Evolutionary conservation across 2,329 filamentous ascomycete species (phyloP), one percentile per base, ranked within the genome.

Genomic region (Talaromyces amestolkiae): DNA sequence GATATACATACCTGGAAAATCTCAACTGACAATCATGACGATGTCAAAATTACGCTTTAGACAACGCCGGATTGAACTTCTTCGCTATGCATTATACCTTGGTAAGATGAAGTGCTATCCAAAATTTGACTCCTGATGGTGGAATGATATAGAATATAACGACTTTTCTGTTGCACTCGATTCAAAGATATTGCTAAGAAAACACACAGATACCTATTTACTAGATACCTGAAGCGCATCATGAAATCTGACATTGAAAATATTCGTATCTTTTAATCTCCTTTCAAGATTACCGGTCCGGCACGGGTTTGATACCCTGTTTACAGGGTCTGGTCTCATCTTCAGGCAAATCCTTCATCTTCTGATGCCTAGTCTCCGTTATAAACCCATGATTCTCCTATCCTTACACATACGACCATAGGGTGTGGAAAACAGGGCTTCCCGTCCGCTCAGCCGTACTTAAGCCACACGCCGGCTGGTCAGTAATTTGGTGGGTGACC

Each of bases 391-490:
- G 10, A 13, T 13, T 19, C 9, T 22, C 0, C 3, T 8, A 2
- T 5, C 19, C 10, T 2, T 27, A 22, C 24, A 51, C 47, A 51
- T 51, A 51, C 47, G 47, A 51, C 47, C 47, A 51, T 51, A 51
- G 47, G 47, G 47, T 51, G 47, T 51, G 47, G 47, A 51, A 51
- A 51, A 51, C 22, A 51, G 47, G 47, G 47, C 47, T 51, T 51
- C 47, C 47, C 47, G 47, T 51, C 47, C 47, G 47, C 47, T 51
- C 47, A 51, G 47, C 47, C 47, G 47, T 51, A 51, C 47, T 51
- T 51, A 51, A 51, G 47, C 47, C 47, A 51, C 47, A 51, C 47
- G 47, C 47, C 47, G 47, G 47, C 47, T 51, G 47, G 47, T 31
- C 31, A 51, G 47, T 51, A 51, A 24, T 51, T 51, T 22, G 47